These are phyloP conservation scores for Intubia oerlemansii DNA, from an alignment of 2,329 filamentous ascomycete genomes.

Conservation along the genomic window DNA sequence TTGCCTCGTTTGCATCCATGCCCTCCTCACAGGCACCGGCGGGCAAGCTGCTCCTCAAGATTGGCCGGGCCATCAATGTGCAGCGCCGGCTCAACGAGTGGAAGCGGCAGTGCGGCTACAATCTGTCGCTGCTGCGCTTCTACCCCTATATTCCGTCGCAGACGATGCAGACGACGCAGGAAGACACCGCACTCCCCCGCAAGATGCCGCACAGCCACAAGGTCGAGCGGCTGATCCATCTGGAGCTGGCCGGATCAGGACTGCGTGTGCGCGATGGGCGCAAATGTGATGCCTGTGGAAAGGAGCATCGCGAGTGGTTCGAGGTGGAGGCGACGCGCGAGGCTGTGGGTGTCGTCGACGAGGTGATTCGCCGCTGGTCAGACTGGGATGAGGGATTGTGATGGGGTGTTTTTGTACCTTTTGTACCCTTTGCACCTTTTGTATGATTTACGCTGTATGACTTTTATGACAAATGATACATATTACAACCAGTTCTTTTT, in stretches of 20 bases:
- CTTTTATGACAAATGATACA: no score
- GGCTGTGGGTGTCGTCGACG: constrained; percentile 42
- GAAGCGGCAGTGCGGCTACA: constrained; percentile 80
- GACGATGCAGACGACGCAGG: neutral
- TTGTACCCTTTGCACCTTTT: no score
- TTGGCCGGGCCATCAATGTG: constrained; percentile 56
- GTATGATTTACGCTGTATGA: no score
- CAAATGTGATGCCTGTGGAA: constrained; percentile 58
- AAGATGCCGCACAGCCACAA: constrained; percentile 74
- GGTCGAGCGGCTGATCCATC: constrained; percentile 75
- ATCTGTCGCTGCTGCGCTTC: constrained; percentile 69
- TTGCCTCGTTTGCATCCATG: constrained; percentile 23
- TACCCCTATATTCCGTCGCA: constrained; percentile 55
- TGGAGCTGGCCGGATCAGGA: constrained; percentile 54
- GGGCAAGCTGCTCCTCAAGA: constrained; percentile 30
- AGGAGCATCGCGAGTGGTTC: constrained; percentile 88
- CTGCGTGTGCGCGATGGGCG: constrained; percentile 27
- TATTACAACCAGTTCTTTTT: no score
- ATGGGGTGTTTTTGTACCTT: no score
- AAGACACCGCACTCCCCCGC: constrained; percentile 20
- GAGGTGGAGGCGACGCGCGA: constrained; percentile 57
- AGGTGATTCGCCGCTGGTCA: constrained; percentile 60
- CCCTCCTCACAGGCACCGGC: neutral
- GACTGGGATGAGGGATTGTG: constrained; percentile 51
- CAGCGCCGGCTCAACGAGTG: constrained; percentile 82